Percentiles rank a stretch among this genome's conserved stretches.
Evolutionary conservation across 2,329 filamentous ascomycete species (phyloP).

Genomic region (Davidsoniella neocaledoniae): DNA sequence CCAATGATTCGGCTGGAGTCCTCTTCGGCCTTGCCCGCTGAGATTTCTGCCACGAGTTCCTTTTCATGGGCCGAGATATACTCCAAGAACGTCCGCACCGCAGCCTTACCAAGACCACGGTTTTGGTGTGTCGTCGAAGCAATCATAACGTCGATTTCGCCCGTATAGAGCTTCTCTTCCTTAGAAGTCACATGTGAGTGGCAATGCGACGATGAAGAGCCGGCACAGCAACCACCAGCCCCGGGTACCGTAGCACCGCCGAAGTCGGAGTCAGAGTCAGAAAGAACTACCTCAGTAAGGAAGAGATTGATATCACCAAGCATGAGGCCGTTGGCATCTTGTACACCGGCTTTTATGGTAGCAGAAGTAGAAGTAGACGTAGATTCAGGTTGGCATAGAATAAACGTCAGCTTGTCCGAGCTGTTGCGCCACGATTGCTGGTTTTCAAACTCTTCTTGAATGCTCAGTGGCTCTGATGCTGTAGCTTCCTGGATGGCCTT

Average conservation of each 20-base stretch:
- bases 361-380: background rate
- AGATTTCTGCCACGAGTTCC: slow-evolving; percentile 32
- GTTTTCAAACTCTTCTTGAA: slow-evolving; percentile 78
- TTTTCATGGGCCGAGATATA: slow-evolving; percentile 43
- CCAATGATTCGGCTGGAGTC: slow-evolving; percentile 22
- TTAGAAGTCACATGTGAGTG: slow-evolving; percentile 4
- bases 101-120: slow-evolving; percentile 46
- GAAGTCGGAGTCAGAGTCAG: slow-evolving; percentile 32
- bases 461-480: slow-evolving; percentile 66
- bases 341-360: slow-evolving; percentile 21
- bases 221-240: slow-evolving; percentile 14
- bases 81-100: slow-evolving; percentile 49
- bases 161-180: slow-evolving; percentile 26
- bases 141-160: slow-evolving; percentile 81
- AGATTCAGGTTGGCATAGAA: slow-evolving; percentile 44
- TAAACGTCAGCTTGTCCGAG: slow-evolving; percentile 81
- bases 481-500: slow-evolving; percentile 60
- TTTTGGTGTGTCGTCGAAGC: slow-evolving; percentile 41
- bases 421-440: slow-evolving; percentile 74
- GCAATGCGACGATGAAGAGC: slow-evolving; percentile 14
- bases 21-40: slow-evolving; percentile 2
- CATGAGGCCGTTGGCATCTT: slow-evolving; percentile 43
- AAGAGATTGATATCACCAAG: slow-evolving; percentile 72
- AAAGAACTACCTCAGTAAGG: slow-evolving; percentile 29
- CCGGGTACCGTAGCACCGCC: slow-evolving; percentile 16